A percentile compares a stretch with the other conserved stretches of the same genome.
Conservation (phyloP, 108 stramenopile genomes). For the Cylindrotheca closterium region DNA sequence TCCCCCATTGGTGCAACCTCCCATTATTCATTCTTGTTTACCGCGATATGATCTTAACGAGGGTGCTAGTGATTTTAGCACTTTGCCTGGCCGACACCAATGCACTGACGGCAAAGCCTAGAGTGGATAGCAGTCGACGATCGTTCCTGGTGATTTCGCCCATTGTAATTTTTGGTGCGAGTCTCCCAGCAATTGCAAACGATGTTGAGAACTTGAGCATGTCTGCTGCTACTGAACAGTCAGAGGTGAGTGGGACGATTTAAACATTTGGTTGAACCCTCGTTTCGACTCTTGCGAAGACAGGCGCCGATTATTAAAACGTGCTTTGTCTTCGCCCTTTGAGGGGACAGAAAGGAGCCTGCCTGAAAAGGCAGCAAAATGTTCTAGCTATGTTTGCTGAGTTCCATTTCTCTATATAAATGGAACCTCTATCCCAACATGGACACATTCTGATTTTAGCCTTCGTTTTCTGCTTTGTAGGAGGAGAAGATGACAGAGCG, state of each 20-base stretch:
- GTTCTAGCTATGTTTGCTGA: slow-evolving; percentile 62
- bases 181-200: not conserved
- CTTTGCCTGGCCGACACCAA: not conserved
- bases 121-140: not conserved
- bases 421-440: slow-evolving; percentile 82
- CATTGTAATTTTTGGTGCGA: not conserved
- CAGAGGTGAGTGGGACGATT: not conserved
- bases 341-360: slow-evolving; percentile 24
- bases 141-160: not conserved
- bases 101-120: not conserved
- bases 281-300: slow-evolving; percentile 60
- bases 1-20: too few relatives aligned
- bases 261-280: slow-evolving; percentile 15
- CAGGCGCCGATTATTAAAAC: slow-evolving; percentile 12
- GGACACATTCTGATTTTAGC: slow-evolving; percentile 35
- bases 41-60: too few relatives aligned
- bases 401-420: slow-evolving; percentile 43
- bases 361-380: slow-evolving; percentile 38
- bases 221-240: not conserved
- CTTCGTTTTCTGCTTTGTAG: slow-evolving; percentile 18
- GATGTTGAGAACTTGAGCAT: not conserved
- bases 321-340: slow-evolving; percentile 23
- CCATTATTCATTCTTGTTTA: too few relatives aligned
- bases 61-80: not conserved
- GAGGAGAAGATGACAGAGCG: slow-evolving; percentile 62